Evolutionary conservation across 768 basidiomycete genomes (phyloP).

Genomic region (Boletales sp.): DNA sequence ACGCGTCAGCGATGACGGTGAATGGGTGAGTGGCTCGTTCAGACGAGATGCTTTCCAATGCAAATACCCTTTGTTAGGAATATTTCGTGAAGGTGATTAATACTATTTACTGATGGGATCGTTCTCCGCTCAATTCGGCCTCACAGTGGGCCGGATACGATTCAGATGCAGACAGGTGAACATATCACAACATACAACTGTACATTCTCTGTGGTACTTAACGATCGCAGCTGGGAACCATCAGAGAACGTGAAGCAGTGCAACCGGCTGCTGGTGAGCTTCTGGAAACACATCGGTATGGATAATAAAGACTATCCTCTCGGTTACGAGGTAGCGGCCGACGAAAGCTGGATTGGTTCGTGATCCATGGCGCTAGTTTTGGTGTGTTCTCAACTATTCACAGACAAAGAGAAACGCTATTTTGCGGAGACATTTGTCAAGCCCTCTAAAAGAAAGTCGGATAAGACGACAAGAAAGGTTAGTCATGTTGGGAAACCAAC

Average conservation of each 20-base stretch:
- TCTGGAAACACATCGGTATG: constrained; percentile 58
- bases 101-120: neutral
- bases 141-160: constrained; percentile 66
- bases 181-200: neutral
- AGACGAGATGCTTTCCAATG: neutral
- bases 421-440: constrained; percentile 31
- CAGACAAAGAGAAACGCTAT: constrained; percentile 39
- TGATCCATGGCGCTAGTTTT: neutral
- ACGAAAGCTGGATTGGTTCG: constrained; percentile 57
- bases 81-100: constrained; percentile 63
- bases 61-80: constrained; percentile 38
- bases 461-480: constrained; percentile 15
- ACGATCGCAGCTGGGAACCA: constrained; percentile 62
- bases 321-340: constrained; percentile 44
- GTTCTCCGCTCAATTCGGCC: constrained; percentile 2
- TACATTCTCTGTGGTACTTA: constrained; percentile 1
- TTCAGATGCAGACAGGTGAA: constrained; percentile 54
- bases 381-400: neutral
- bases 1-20: constrained; percentile 44
- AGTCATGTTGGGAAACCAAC: constrained; percentile 8
- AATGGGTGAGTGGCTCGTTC: constrained; percentile 45
- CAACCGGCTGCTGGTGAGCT: constrained; percentile 54
- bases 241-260: constrained; percentile 54
- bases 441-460: constrained; percentile 11
- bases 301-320: constrained; percentile 53